Base-by-base conservation (phyloP, 2,329 filamentous ascomycete genomes). In the Helminthosporium solani region DNA sequence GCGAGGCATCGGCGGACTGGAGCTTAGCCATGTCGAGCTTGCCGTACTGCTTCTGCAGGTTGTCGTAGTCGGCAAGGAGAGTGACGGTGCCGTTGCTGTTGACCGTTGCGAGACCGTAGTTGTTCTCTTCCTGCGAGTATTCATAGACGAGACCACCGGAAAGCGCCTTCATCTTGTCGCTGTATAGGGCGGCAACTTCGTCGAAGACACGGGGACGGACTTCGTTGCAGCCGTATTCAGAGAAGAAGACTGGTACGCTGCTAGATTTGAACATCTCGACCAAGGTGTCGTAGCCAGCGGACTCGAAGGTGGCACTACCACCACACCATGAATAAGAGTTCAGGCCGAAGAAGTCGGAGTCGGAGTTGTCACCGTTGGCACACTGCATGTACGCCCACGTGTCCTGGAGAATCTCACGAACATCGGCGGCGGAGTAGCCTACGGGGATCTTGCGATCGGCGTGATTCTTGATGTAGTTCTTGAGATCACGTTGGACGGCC, bases 61-160 rank as follows among this genome's bases (percentile, higher is more conserved):
- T 85, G 66, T 87, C 81, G 56, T 68, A 80, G 57, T 80, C 78
- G 23, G 51, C 47, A 21, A 71, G 68, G 15, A 78, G 68, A 9
- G 67, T 61, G 21, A 73, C 59, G 12, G 72, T 73, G 47, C 67
- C 67, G 48, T 79, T 73, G 47, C 58, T 53, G 51, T 75, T 70
- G 49, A 76, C 64, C 27, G 67, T 50, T 9, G 78, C 74, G 6
- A 80, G 66, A 38, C 78, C 78, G 54, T 73, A 80, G 57, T 79
- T 68, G 66, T 86, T 85, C 33, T 73, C 70, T 66, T 91, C 88
- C 70, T 90, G 79, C 1, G 83, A 84, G 70, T 82, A 92, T 71
- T 94, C 87, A 75, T 92, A 94, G 36, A 92, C 86, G 36, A 94
- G 77, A 53, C 87, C 88, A 52, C 88, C 88, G 44, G 83, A 85